Evolutionary conservation across 306 rosid genomes (phyloP).

Genomic region (Lathyrus tuberosus): DNA sequence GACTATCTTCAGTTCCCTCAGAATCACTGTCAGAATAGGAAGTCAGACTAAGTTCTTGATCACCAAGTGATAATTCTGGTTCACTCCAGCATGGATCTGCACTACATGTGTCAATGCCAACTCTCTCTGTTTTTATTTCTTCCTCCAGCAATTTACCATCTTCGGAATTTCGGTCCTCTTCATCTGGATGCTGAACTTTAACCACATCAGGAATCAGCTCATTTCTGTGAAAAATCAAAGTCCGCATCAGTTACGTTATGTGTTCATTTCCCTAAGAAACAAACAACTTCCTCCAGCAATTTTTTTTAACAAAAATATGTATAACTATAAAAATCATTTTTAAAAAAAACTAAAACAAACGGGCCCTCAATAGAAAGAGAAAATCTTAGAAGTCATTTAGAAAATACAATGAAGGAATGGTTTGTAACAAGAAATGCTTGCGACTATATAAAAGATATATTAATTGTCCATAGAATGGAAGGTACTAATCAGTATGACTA

Average conservation of each 20-base stretch:
- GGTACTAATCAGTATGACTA: slow-evolving; percentile 7
- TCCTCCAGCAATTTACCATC: slow-evolving; percentile 36
- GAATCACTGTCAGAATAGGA: slow-evolving; percentile 66
- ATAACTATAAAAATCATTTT: too few relatives aligned
- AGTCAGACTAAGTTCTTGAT: slow-evolving; percentile 62
- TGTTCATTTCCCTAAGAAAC: slow-evolving; percentile 10
- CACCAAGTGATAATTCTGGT: slow-evolving; percentile 62
- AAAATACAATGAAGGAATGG: slow-evolving; percentile 11
- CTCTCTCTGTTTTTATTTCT: slow-evolving; percentile 36
- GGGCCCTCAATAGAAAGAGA: slow-evolving; percentile 1
- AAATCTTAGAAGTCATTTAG: slow-evolving; percentile 14
- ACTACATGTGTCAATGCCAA: slow-evolving; percentile 37
- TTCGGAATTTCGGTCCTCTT: slow-evolving; percentile 39
- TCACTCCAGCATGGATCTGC: slow-evolving; percentile 53
- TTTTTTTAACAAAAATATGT: too few relatives aligned
- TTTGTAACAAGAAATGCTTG: slow-evolving; percentile 29
- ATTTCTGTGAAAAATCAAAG: slow-evolving; percentile 42
- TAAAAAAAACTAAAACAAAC: too few relatives aligned
- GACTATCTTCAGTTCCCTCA: slow-evolving; percentile 49
- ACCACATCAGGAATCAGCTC: slow-evolving; percentile 37
- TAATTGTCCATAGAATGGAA: slow-evolving; percentile 27
- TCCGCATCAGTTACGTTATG: slow-evolving; percentile 34
- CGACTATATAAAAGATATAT: slow-evolving; percentile 21
- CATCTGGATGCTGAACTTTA: slow-evolving; percentile 34
- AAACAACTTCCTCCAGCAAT: not conserved